Conservation (phyloP, 495 filamentous ascomycete genomes). For the Tuber indicum region DNA sequence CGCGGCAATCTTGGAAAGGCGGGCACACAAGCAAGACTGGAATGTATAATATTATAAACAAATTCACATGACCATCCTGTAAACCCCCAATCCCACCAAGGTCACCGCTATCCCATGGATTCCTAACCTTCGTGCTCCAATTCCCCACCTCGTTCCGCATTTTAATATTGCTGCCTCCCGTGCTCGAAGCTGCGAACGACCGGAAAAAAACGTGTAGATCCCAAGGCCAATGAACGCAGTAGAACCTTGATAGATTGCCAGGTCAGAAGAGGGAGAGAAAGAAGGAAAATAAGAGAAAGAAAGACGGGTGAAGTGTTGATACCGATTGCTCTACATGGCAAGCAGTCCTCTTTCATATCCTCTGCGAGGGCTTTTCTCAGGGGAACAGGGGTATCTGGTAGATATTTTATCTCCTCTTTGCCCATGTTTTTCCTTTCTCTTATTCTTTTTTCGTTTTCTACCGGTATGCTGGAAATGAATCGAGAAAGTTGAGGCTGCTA, state of each 20-base stretch:
- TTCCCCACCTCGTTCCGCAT: slow-evolving; percentile 67
- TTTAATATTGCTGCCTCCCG: slow-evolving; percentile 63
- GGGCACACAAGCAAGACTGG: neutral
- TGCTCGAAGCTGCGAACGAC: slow-evolving; percentile 64
- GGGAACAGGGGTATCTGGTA: slow-evolving; percentile 19
- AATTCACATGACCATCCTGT: slow-evolving; percentile 34
- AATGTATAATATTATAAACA: neutral
- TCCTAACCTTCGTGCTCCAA: slow-evolving; percentile 44
- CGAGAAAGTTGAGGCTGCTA: neutral
- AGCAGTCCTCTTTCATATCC: slow-evolving; percentile 32
- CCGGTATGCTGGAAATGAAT: neutral
- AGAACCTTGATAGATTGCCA: slow-evolving; percentile 53
- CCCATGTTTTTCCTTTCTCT: neutral
- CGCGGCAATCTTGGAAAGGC: no score
- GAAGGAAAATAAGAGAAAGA: neutral
- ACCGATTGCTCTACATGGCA: slow-evolving; percentile 32
- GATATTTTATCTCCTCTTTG: slow-evolving; percentile 3
- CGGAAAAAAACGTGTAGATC: slow-evolving; percentile 76
- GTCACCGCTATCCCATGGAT: slow-evolving; percentile 36
- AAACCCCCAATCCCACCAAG: slow-evolving; percentile 38
- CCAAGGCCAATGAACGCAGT: slow-evolving; percentile 85
- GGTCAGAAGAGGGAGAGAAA: neutral
- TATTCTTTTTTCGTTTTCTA: neutral
- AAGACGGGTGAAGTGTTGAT: neutral
- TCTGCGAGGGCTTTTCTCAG: slow-evolving; percentile 23